Percentiles rank a stretch among this genome's conserved stretches.
Conservation (phyloP, 441 rosid species). For the Capsella rubella region DNA sequence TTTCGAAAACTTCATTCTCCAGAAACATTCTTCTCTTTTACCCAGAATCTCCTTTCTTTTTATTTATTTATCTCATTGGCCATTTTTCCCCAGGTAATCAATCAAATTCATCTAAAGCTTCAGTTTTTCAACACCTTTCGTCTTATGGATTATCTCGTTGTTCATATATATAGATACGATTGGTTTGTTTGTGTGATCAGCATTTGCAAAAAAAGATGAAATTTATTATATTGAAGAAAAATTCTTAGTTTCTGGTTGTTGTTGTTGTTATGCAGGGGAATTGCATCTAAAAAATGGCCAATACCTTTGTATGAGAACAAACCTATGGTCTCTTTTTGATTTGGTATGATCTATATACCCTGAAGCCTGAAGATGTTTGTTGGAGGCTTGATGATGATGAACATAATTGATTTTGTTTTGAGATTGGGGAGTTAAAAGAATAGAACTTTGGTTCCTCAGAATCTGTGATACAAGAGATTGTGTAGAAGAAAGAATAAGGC, state of each 20-base stretch:
- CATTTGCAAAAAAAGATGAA: not conserved
- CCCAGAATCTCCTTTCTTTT: conserved; percentile 13
- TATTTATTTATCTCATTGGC: conserved; percentile 21
- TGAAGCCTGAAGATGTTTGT: conserved; percentile 14
- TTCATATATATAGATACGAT: not conserved
- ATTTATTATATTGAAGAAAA: not conserved
- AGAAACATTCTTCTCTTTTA: conserved; percentile 34
- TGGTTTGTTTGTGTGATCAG: conserved; percentile 4
- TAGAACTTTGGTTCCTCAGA: not conserved
- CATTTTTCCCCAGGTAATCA: conserved; percentile 23
- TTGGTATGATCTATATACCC: conserved; percentile 29
- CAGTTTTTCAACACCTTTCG: conserved; percentile 10
- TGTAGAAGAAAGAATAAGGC: conserved; percentile 5
- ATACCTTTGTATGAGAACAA: conserved; percentile 17
- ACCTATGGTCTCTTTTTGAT: conserved; percentile 18
- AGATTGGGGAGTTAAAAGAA: not conserved
- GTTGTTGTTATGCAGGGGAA: conserved; percentile 27
- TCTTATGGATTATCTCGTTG: conserved; percentile 20
- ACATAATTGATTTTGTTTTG: not conserved
- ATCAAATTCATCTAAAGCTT: not conserved
- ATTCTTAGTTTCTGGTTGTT: not conserved
- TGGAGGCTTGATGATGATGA: conserved; percentile 14
- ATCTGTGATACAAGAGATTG: conserved; percentile 24
- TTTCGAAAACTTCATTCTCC: conserved; percentile 30
- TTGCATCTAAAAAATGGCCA: not conserved